Conservation (phyloP, 306 rosid species). For the Cucurbita ficifolia region DNA sequence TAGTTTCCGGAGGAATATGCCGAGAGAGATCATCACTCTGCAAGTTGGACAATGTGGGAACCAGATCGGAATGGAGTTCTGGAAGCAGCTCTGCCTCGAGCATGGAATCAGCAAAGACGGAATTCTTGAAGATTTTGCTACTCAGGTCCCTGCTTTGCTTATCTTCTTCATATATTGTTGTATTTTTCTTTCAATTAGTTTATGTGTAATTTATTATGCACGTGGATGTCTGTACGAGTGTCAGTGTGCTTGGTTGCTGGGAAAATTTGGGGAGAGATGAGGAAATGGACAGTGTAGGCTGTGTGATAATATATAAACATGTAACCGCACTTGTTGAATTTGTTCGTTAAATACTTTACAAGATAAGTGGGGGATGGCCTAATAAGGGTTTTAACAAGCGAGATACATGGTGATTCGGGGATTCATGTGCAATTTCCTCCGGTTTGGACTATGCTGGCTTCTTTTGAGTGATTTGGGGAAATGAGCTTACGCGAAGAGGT, state of each 20-base stretch:
- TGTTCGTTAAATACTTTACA: neutral
- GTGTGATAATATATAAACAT: neutral
- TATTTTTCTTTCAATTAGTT: neutral
- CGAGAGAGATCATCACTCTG: constrained; percentile 82
- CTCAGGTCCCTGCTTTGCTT: constrained; percentile 45
- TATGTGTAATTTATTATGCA: neutral
- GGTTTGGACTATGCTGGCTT: neutral
- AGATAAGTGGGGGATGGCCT: neutral
- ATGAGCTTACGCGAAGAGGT: neutral
- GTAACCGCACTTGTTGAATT: neutral
- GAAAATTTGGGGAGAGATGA: neutral
- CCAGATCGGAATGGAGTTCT: constrained; percentile 99
- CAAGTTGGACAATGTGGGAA: constrained; percentile 99
- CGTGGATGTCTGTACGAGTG: neutral
- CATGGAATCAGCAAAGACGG: constrained; percentile 97
- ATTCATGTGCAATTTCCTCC: neutral
- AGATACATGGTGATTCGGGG: neutral
- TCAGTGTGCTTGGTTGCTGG: neutral
- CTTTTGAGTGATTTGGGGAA: neutral
- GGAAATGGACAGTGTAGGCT: neutral
- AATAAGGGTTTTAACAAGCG: neutral
- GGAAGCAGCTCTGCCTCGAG: constrained; percentile 98
- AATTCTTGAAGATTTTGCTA: constrained; percentile 94
- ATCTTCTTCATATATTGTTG: neutral
- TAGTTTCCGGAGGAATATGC: constrained; percentile 47